Evolutionary conservation across 1,284 basidiomycete genomes (phyloP).

Genomic region (Austroboletus novae-zelandiae): DNA sequence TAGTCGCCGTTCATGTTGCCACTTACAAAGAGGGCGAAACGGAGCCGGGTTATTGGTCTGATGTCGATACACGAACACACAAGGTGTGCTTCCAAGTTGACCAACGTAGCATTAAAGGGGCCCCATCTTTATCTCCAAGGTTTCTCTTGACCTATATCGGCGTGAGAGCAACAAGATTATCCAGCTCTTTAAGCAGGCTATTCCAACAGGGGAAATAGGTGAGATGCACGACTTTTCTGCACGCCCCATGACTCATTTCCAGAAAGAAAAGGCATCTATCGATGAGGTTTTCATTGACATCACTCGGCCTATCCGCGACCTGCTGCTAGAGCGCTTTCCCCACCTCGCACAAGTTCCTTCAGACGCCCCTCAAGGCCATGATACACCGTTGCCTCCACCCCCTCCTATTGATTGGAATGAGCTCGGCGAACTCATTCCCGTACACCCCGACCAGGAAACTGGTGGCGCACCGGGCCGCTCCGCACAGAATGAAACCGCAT

Average conservation of each 20-base stretch:
- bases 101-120: neutral
- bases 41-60: constrained; percentile 87
- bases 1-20: constrained; percentile 89
- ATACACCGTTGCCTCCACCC: constrained; percentile 81
- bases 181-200: constrained; percentile 77
- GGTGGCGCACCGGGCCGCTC: constrained; percentile 21
- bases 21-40: constrained; percentile 90
- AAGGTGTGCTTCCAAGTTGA: constrained; percentile 58
- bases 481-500: constrained; percentile 35
- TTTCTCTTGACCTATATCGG: constrained; percentile 93
- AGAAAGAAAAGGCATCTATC: constrained; percentile 77
- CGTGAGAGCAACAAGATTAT: constrained; percentile 90
- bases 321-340: constrained; percentile 73
- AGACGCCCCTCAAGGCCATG: constrained; percentile 68
- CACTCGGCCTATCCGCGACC: constrained; percentile 71
- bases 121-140: constrained; percentile 43
- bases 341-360: constrained; percentile 69
- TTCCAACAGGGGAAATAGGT: constrained; percentile 74
- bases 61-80: constrained; percentile 85
- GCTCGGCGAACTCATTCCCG: constrained; percentile 70
- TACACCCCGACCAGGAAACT: constrained; percentile 38
- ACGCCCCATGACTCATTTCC: constrained; percentile 1
- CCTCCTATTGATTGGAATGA: constrained; percentile 65
- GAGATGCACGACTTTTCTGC: constrained; percentile 17
- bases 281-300: constrained; percentile 91